Evolutionary conservation across 495 filamentous ascomycete genomes (phyloP), one percentile per base, ranked within the genome.

Genomic region (Cairneyella variabilis): DNA sequence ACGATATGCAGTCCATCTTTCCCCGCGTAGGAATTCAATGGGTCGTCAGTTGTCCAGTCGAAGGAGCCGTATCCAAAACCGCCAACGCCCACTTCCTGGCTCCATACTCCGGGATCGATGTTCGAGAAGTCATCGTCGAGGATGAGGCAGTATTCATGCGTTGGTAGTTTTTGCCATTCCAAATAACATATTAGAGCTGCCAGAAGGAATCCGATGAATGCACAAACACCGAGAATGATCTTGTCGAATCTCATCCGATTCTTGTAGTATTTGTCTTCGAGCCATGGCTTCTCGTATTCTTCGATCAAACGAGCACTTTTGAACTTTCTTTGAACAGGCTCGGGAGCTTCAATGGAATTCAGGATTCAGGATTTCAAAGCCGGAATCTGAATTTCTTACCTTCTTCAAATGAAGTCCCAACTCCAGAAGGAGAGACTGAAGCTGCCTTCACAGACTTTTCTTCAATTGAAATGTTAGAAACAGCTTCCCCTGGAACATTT

Each of bases 21-120:
- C 32, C 71, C 66, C 8, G 64, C 64, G 48, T 69, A 75, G 1
- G 70, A 60, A 48, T 76, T 76, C 47, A 53, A 46, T 0, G 64
- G 53, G 44, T 73, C 72, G 17, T 60, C 59, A 8, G 71, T 74
- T 2, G 70, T 72, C 70, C 68, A 70, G 54, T 74, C 71, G 47
- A 72, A 74, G 8, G 61, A 63, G 16, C 70, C 71, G 14, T 41
- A 55, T 40, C 53, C 71, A 50, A 69, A 74, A 1, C 70, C 71
- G 43, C 68, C 66, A 22, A 62, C 30, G 47, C 66, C 28, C 3
- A 73, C 63, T 57, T 68, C 63, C 32, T 63, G 61, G n/a, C 46
- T 54, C 70, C 71, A 74, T 0, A 56, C 54, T 3, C 28, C 28
- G 12, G 26, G n/a, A 48, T 71, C 59, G 37, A 72, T 53, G 5